phyloP scores from a whole-genome alignment of 139 green algal species.

The Eudorina sp. region DNA sequence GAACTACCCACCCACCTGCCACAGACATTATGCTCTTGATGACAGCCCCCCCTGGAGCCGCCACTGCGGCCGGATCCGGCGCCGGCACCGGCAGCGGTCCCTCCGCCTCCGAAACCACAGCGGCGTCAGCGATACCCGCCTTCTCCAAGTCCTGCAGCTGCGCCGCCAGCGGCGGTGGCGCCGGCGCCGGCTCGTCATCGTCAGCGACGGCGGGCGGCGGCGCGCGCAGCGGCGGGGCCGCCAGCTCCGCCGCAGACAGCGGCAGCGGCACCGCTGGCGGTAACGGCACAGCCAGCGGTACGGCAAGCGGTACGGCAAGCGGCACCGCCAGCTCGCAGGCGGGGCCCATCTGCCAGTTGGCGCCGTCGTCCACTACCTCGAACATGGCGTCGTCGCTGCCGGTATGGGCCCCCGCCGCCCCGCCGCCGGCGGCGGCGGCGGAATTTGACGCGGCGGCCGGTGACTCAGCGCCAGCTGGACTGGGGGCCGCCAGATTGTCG shows the following conservation, averaged over 20 bases:
- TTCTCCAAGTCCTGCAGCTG: too few species aligned
- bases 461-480: background rate
- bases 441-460: background rate
- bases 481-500: too few species aligned
- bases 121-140: background rate
- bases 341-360: slow-evolving; percentile 28
- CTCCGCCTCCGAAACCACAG: too few species aligned
- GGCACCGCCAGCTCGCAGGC: slow-evolving; percentile 45
- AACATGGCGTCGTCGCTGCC: background rate
- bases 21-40: background rate
- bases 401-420: too few species aligned
- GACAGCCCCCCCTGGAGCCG: background rate
- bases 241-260: slow-evolving; percentile 40
- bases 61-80: background rate
- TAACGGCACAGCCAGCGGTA: slow-evolving; percentile 42
- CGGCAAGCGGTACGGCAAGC: slow-evolving; percentile 13
- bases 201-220: background rate
- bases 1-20: background rate
- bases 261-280: slow-evolving; percentile 26
- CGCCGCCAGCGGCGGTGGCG: background rate
- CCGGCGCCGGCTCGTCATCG: background rate
- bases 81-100: too few species aligned
- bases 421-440: background rate
- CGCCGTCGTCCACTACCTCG: background rate
- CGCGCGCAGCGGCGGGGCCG: slow-evolving; percentile 6